A percentile compares a stretch with the other conserved stretches of the same genome.
phyloP scores from a whole-genome alignment of 176 grass and related monocot genomes.

The Musa beccarii region DNA sequence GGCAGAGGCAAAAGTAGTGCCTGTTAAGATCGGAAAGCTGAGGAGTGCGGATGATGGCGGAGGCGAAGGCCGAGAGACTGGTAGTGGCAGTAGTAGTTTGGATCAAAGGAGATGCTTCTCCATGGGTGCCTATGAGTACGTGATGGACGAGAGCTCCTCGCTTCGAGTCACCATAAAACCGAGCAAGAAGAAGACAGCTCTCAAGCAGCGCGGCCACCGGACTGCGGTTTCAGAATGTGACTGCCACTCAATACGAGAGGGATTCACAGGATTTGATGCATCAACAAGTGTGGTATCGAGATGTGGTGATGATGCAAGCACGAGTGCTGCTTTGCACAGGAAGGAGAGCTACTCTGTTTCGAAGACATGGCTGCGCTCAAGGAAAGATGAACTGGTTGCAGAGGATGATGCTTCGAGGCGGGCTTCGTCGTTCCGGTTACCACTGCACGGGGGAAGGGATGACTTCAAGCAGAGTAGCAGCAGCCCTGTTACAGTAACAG shows the following conservation, averaged over 20 bases:
- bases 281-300: background rate
- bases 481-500: constrained; percentile 49
- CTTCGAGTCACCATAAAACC: constrained; percentile 70
- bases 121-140: constrained; percentile 92
- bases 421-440: constrained; percentile 73
- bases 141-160: constrained; percentile 57
- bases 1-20: constrained; percentile 42
- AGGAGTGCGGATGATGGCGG: constrained; percentile 39
- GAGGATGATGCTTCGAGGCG: constrained; percentile 34
- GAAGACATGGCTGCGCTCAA: constrained; percentile 70
- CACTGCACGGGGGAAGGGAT: constrained; percentile 26
- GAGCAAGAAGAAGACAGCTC: constrained; percentile 46
- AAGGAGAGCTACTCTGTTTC: constrained; percentile 93
- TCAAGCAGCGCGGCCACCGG: constrained; percentile 32
- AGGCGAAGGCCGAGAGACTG: constrained; percentile 32
- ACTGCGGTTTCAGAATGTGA: constrained; percentile 73
- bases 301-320: background rate
- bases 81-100: constrained; percentile 23
- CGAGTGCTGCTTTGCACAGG: constrained; percentile 20
- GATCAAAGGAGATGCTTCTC: constrained; percentile 83
- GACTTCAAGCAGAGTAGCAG: constrained; percentile 14
- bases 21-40: constrained; percentile 88
- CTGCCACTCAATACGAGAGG: constrained; percentile 52
- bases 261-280: constrained; percentile 41
- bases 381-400: constrained; percentile 28